phyloP scores from a whole-genome alignment of 2,329 filamentous ascomycete species.

The Paradendryphiella salina region DNA sequence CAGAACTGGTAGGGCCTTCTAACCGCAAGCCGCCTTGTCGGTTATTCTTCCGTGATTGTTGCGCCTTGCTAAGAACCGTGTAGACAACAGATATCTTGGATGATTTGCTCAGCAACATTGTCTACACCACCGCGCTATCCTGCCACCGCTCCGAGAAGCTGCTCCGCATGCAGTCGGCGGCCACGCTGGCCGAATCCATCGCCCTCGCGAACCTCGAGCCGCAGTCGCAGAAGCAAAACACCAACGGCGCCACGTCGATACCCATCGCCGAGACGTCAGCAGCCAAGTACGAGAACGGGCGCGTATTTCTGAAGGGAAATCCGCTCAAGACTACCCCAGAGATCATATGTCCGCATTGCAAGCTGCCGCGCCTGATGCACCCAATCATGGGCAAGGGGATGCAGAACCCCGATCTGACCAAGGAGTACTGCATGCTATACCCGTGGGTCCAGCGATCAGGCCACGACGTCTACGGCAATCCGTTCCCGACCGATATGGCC shows the following conservation, averaged over 20 bases:
- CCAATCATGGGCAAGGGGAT: conserved; percentile 72
- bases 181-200: conserved; percentile 48
- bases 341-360: conserved; percentile 73
- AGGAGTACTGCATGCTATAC: conserved; percentile 76
- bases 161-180: conserved; percentile 67
- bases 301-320: conserved; percentile 70
- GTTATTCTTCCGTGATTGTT: conserved; percentile 10
- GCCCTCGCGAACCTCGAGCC: conserved; percentile 45
- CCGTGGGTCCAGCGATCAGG: conserved; percentile 76
- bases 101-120: conserved; percentile 74
- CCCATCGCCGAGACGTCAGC: conserved; percentile 63
- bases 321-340: conserved; percentile 71
- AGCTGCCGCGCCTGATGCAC: conserved; percentile 72
- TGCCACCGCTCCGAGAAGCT: conserved; percentile 79
- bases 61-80: conserved; percentile 32
- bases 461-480: conserved; percentile 81
- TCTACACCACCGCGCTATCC: conserved; percentile 73
- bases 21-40: conserved; percentile 10
- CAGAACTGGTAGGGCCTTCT: conserved; percentile 35
- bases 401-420: conserved; percentile 61
- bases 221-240: conserved; percentile 37
- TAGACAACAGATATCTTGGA: conserved; percentile 62
- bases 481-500: conserved; percentile 73
- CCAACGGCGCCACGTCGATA: conserved; percentile 53
- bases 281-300: conserved; percentile 70